Conservation (phyloP, 1,284 basidiomycete genomes). For the Anthracocystis panici-leucophaei region DNA sequence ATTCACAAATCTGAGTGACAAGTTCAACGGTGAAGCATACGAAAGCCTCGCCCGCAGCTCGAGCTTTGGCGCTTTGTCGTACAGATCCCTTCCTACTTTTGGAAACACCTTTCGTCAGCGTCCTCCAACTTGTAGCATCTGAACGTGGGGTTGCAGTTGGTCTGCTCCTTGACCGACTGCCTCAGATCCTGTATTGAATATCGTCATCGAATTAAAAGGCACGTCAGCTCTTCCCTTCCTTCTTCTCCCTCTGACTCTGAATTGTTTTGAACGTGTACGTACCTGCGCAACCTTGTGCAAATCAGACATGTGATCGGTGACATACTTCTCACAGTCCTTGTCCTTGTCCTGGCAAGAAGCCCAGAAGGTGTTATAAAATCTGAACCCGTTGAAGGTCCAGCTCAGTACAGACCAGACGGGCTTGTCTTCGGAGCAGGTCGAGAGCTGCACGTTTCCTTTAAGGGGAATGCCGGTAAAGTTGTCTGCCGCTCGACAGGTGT, state of each 20-base stretch:
- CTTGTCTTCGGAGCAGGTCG: background rate
- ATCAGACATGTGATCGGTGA: background rate
- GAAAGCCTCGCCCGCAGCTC: too few species aligned
- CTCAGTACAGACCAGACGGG: too few species aligned
- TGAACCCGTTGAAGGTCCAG: too few species aligned
- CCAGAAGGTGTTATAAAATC: background rate
- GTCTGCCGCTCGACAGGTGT: background rate
- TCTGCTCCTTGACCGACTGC: background rate
- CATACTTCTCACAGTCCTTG: background rate
- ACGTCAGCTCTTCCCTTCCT: too few species aligned
- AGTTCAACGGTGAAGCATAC: too few species aligned
- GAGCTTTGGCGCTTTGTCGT: background rate
- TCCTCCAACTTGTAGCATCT: conserved; percentile 10
- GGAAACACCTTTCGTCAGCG: conserved; percentile 11
- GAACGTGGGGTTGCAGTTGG: conserved; percentile 4
- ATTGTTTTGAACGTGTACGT: background rate
- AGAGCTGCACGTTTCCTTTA: background rate
- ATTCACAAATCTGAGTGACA: too few species aligned
- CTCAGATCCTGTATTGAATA: background rate
- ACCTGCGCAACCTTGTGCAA: background rate
- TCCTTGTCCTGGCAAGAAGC: background rate
- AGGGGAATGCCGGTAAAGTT: conserved; percentile 1
- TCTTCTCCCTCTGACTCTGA: too few species aligned
- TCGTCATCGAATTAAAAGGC: too few species aligned
- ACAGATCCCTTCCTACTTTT: background rate